Conservation (phyloP, 179 eudicot genomes). For the Sideroxylon spinosum region DNA sequence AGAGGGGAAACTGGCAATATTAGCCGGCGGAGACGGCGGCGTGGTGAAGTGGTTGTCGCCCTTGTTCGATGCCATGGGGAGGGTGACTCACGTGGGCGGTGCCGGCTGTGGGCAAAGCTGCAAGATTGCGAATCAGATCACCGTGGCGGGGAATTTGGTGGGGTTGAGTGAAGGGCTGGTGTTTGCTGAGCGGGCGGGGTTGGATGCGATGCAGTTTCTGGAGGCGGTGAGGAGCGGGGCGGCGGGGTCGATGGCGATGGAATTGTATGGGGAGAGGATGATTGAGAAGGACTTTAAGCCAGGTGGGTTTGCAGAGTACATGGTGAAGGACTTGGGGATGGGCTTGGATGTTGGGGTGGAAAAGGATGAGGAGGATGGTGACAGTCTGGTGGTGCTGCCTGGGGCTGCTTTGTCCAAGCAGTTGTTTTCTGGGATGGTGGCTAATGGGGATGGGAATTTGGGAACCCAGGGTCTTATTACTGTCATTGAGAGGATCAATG, state of each 20-base stretch:
- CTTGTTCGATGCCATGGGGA: slow-evolving; percentile 56
- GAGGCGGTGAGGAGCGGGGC: slow-evolving; percentile 74
- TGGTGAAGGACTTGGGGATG: slow-evolving; percentile 93
- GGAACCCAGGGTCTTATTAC: slow-evolving; percentile 70
- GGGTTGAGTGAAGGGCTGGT: slow-evolving; percentile 91
- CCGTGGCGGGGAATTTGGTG: slow-evolving; percentile 66
- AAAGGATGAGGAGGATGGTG: slow-evolving; percentile 22
- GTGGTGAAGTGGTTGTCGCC: slow-evolving; percentile 64
- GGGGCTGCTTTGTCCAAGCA: slow-evolving; percentile 73
- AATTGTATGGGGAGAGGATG: slow-evolving; percentile 72
- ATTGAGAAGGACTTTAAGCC: slow-evolving; percentile 59
- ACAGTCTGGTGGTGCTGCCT: slow-evolving; percentile 52
- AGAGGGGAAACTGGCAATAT: slow-evolving; percentile 60
- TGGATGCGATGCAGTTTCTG: slow-evolving; percentile 48
- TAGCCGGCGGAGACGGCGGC: slow-evolving; percentile 57
- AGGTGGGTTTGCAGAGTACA: slow-evolving; percentile 79
- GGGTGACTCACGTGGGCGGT: slow-evolving; percentile 52
- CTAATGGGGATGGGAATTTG: slow-evolving; percentile 80
- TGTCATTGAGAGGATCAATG: slow-evolving; percentile 74
- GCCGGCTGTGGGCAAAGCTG: slow-evolving; percentile 77
- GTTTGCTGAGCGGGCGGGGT: slow-evolving; percentile 62
- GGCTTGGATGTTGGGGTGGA: slow-evolving; percentile 56
- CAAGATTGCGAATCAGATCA: slow-evolving; percentile 84
- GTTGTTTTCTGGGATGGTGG: slow-evolving; percentile 75
- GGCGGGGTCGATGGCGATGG: slow-evolving; percentile 76